Base-by-base conservation (phyloP, 768 basidiomycete genomes). In the Pleurotus salmoneostramineus region DNA sequence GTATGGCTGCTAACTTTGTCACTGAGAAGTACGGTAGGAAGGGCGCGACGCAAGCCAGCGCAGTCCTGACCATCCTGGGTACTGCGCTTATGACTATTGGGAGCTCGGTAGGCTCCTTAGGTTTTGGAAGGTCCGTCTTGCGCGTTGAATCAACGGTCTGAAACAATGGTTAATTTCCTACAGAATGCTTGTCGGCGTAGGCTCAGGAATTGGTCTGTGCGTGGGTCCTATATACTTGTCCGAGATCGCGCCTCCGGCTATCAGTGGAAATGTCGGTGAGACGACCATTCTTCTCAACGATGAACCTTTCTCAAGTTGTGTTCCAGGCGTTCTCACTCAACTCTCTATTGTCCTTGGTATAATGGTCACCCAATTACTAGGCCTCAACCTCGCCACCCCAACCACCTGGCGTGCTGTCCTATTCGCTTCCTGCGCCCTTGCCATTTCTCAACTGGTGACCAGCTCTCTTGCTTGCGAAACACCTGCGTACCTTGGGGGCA, bases 141-240 rank as follows among this genome's bases (percentile, higher is more conserved):
- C 46, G n/a, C 34, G 56, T 50, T 32, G 27, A 43, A 51, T 3
- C 40, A 27, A 27, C 21, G 21, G 17, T 27, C 11, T 59, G 14
- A 37, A 58, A 59, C 32, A 27, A 27, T 57, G 50, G 35, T 49
- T 21, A 48, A 46, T 21, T 31, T 45, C 4, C 32, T 35, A 57
- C 61, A 89, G 88, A 64, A 75, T 86, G 58, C 64, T 90, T 34
- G 81, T 86, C 7, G 88, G 91, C n/a, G 63, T 87, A 14, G 86
- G 84, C 32, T 83, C 88, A 43, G 89, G 91, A 42, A 66, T 91
- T 56, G 88, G 88, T 36, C 69, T 92, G 5, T 90, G 89, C 62
- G 83, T 92, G n/a, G 83, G 84, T 3, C 95, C 95, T 7, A 80
- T 95, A 36, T 95, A 84, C 71, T 77, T 96, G n/a, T 79, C 89